Evolutionary conservation across 345 rosid species (phyloP).

Genomic region (Eucalyptus microcorys): DNA sequence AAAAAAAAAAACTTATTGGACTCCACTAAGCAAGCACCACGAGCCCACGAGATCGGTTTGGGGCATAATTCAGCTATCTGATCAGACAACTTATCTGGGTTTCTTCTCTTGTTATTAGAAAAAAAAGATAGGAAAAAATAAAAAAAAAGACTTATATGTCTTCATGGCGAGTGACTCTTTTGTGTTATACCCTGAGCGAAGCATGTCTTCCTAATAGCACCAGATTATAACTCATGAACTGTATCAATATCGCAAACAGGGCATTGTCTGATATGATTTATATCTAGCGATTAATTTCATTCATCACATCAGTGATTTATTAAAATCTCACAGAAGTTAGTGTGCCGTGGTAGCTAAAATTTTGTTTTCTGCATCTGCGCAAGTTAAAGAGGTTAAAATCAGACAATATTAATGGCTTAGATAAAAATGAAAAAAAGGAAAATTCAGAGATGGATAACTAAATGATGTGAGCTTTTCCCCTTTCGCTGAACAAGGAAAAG

Average conservation of each 20-base stretch:
- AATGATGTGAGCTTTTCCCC: neutral
- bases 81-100: neutral
- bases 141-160: neutral
- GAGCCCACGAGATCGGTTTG: neutral
- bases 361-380: neutral
- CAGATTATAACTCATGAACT: neutral
- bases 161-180: neutral
- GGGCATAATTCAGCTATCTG: neutral
- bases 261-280: neutral
- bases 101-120: neutral
- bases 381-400: neutral
- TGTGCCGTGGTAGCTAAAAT: neutral
- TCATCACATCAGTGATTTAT: neutral
- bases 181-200: neutral
- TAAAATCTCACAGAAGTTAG: neutral
- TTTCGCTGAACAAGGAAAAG: neutral
- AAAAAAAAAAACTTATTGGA: neutral
- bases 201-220: neutral
- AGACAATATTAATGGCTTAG: neutral
- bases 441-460: neutral
- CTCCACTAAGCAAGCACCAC: neutral
- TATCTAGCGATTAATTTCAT: neutral
- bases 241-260: neutral
- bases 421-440: neutral
- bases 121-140: neutral